These are phyloP conservation scores for Neurospora discreta DNA, from an alignment of 495 filamentous ascomycete genomes.

Conservation along the genomic window DNA sequence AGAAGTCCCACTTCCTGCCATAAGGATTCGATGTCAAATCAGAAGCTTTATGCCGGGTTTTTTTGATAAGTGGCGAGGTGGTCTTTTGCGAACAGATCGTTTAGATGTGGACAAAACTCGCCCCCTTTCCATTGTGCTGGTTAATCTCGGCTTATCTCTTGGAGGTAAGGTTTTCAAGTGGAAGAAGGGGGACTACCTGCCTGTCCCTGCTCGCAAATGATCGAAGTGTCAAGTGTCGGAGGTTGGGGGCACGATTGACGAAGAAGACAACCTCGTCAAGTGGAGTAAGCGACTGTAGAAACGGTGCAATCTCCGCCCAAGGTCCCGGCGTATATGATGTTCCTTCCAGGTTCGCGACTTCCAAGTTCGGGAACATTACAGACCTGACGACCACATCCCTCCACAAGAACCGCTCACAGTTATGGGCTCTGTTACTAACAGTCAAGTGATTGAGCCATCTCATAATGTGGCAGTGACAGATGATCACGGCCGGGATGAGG, in stretches of 20 bases:
- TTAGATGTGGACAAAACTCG: not conserved
- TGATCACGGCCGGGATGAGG: not conserved
- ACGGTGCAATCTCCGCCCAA: too few relatives aligned
- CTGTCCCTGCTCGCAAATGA: not conserved
- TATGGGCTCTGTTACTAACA: not conserved
- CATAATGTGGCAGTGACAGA: not conserved
- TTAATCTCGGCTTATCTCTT: too few relatives aligned
- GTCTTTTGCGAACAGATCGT: not conserved
- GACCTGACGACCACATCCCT: not conserved
- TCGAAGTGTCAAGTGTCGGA: not conserved
- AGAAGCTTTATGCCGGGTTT: not conserved
- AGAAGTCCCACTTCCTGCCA: not conserved
- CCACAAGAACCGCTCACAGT: not conserved
- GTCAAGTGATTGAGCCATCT: not conserved
- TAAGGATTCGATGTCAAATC: not conserved
- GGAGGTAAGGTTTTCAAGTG: not conserved
- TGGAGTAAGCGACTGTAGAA: not conserved
- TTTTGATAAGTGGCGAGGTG: not conserved
- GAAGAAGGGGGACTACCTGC: not conserved
- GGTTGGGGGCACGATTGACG: not conserved
- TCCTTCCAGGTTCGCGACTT: not conserved
- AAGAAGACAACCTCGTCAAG: not conserved
- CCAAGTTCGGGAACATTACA: not conserved
- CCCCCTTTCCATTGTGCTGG: not conserved
- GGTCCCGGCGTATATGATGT: too few relatives aligned